phyloP scores from a whole-genome alignment of 768 basidiomycete genomes.

The Antrodiella citrinella region DNA sequence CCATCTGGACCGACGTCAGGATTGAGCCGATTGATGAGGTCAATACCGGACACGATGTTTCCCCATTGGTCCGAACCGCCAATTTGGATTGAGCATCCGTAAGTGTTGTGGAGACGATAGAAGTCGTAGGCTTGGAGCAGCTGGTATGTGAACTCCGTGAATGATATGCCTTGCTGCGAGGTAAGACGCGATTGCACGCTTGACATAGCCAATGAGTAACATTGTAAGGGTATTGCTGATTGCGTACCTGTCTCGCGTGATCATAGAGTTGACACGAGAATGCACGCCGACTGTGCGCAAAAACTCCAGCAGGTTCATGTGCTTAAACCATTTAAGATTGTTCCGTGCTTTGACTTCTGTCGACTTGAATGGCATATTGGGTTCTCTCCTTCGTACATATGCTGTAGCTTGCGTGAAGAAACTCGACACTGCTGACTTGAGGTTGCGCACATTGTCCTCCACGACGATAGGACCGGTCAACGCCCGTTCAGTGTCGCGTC shows the following conservation, averaged over 20 bases:
- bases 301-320: conserved; percentile 74
- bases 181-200: conserved; percentile 79
- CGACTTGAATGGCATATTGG: not conserved
- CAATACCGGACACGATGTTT: conserved; percentile 90
- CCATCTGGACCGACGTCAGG: conserved; percentile 4
- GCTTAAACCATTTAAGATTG: conserved; percentile 73
- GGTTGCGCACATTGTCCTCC: conserved; percentile 52
- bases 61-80: conserved; percentile 99
- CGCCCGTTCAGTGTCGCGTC: conserved; percentile 73
- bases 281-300: conserved; percentile 72
- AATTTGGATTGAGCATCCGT: conserved; percentile 76
- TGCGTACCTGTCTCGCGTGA: conserved; percentile 81
- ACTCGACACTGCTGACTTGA: conserved; percentile 54
- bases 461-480: conserved; percentile 54
- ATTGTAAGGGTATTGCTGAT: not conserved
- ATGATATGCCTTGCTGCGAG: conserved; percentile 86
- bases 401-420: conserved; percentile 64
- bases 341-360: conserved; percentile 34
- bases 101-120: conserved; percentile 55
- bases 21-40: conserved; percentile 66
- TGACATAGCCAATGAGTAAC: conserved; percentile 9
- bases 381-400: conserved; percentile 43
- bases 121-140: conserved; percentile 97
- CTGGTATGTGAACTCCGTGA: conserved; percentile 97
- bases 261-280: conserved; percentile 82